Base-by-base conservation (phyloP, 2,329 filamentous ascomycete genomes). In the Penicillium sp. region DNA sequence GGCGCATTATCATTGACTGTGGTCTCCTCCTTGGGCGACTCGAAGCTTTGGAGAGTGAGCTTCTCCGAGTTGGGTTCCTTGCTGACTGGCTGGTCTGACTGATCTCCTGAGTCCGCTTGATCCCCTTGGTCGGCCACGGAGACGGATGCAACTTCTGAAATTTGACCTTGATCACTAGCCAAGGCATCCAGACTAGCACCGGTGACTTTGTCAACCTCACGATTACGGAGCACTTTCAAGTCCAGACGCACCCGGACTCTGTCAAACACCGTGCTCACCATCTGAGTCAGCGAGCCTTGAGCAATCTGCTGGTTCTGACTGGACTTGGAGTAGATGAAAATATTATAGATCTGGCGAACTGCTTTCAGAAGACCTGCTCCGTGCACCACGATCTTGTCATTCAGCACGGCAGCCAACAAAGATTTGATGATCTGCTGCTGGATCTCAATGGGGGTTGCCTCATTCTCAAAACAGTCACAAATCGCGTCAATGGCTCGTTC, bases 381-480 rank as follows among this genome's bases (percentile, higher is more conserved):
- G 75, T 99, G 95, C 2, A 99, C 96, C 44, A 99, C 92, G 65
- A 98, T 96, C 80, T 98, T 99, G 80, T 99, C 95, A 73, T 98
- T 98, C 64, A 99, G 81, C 14, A 99, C 95, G 14, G 96, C 96
- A 14, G 95, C 93, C 60, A 99, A 82, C 60, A 99, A 82, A 2
- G 95, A 98, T 79, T 99, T 98, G 75, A 99, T 92, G 68, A 99
- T 99, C 78, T 99, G 95, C 69, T 98, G 86, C 77, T 99, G 95
- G 50, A 98, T 89, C 75, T 97, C 94, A 54, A 89, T 85, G 3
- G 92, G 88, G 0, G 96, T 99, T 1, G 91, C 91, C 79, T 99
- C 95, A 72, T 95, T 94, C 73, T 98, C 93, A 74, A 99, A 99
- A 76, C 95, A 99, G 73, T 98, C 94, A 82, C 95, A 99, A 81